These are phyloP conservation scores for Orobanche coerulescens DNA, from an alignment of 257 asterid genomes.

Conservation along the genomic window DNA sequence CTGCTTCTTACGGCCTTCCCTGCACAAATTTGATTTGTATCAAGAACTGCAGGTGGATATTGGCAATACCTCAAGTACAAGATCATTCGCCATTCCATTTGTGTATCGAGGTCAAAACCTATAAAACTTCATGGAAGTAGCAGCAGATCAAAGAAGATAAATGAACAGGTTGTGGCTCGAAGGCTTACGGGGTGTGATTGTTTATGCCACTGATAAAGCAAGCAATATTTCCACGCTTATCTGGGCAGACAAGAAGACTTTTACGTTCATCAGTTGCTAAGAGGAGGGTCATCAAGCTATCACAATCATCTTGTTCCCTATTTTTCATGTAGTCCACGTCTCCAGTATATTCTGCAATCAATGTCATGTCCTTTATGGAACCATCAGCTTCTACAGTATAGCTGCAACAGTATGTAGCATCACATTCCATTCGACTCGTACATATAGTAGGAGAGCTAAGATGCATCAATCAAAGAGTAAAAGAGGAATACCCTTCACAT, in stretches of 20 bases:
- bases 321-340: slow-evolving; percentile 74
- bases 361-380: slow-evolving; percentile 74
- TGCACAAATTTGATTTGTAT: slow-evolving; percentile 33
- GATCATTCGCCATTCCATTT: not conserved
- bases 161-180: slow-evolving; percentile 18
- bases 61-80: not conserved
- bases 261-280: slow-evolving; percentile 46
- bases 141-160: slow-evolving; percentile 19
- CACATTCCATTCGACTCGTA: slow-evolving; percentile 3
- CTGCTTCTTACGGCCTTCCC: slow-evolving; percentile 82
- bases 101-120: not conserved
- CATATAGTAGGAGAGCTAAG: not conserved
- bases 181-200: slow-evolving; percentile 66
- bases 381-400: slow-evolving; percentile 86
- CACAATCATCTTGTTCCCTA: slow-evolving; percentile 72
- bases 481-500: slow-evolving; percentile 59
- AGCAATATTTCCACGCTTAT: slow-evolving; percentile 73
- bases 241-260: slow-evolving; percentile 80
- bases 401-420: slow-evolving; percentile 36
- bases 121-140: not conserved
- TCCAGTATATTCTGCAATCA: slow-evolving; percentile 70
- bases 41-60: slow-evolving; percentile 20
- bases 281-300: slow-evolving; percentile 89
- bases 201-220: slow-evolving; percentile 84
- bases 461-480: not conserved